Evolutionary conservation across 345 rosid genomes (phyloP), one percentile per base, ranked within the genome.

Genomic region (Eucalyptus grandis): DNA sequence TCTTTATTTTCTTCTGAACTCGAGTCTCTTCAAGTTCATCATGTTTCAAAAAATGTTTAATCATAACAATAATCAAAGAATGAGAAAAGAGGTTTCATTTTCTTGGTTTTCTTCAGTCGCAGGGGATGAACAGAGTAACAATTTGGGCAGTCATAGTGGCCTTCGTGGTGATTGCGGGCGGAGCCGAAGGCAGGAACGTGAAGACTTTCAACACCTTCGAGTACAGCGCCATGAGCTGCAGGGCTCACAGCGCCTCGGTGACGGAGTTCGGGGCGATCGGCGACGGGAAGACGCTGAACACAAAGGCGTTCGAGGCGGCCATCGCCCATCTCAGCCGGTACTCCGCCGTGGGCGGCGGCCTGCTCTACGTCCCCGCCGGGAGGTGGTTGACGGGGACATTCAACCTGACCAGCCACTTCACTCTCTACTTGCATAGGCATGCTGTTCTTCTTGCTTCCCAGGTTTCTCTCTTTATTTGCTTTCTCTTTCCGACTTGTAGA

Each of bases 361-460:
- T 89, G 86, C 94, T 93, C 31, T 92, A 91, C 87, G 93, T 93
- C 86, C 95, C 95, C 30, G 89, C 94, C 4, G 95, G 95, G 82
- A 92, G 88, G 88, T 93, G 95, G 95, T 82, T 93, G 22, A 93
- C 95, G 6, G 94, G 93, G 50, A 93, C 90, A 51, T 93, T 93
- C 90, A 93, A 90, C 89, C 90, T 93, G 86, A 92, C 93, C 47
- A 92, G 93, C 82, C 93, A 93, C 87, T 92, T 92, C 90, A 92
- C 95, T 72, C 92, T 93, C n/a, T 93, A 51, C 90, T 91, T 93
- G 86, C 91, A 92, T 88, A 83, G 86, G 62, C 91, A 92, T 44
- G 95, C 95, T 7, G 90, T 92, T 88, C 92, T 93, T 77, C 94
- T 93, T 80, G 94, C 91, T 44, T 92, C 95, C 54, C 92, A 92